These are phyloP conservation scores for Paxillus rubicundulus DNA, from an alignment of 768 basidiomycete genomes.

Conservation along the genomic window DNA sequence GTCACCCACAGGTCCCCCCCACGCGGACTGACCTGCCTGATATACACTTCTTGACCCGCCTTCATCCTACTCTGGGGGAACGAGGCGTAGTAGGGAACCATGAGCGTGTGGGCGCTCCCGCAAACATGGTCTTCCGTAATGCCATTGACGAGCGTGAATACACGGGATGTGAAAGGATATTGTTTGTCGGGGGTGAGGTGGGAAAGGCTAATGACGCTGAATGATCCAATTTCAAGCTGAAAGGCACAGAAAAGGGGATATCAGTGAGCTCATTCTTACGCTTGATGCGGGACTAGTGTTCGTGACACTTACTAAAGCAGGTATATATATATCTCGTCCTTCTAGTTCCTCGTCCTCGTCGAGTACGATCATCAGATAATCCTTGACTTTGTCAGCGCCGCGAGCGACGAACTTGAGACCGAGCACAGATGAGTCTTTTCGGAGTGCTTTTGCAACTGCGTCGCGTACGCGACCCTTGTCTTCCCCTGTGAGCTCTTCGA, in stretches of 20 bases:
- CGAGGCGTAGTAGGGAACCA: constrained; percentile 48
- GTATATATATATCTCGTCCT: constrained; percentile 29
- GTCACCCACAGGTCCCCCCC: constrained; percentile 45
- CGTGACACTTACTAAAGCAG: constrained; percentile 31
- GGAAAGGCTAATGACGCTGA: constrained; percentile 40
- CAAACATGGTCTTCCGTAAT: constrained; percentile 50
- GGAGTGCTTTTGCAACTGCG: constrained; percentile 38
- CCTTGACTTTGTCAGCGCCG: constrained; percentile 34
- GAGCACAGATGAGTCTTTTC: constrained; percentile 25
- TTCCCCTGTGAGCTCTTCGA: constrained; percentile 25
- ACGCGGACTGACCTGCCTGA: constrained; percentile 50
- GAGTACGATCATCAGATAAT: constrained; percentile 43
- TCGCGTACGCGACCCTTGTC: constrained; percentile 32
- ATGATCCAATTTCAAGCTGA: background rate
- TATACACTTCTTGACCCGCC: constrained; percentile 35
- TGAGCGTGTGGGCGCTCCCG: constrained; percentile 50
- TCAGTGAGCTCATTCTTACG: background rate
- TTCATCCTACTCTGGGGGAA: constrained; percentile 11
- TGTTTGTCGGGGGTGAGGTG: constrained; percentile 28
- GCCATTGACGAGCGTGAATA: constrained; percentile 42
- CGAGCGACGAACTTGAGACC: constrained; percentile 35
- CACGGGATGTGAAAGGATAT: constrained; percentile 46
- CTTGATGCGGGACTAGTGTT: background rate
- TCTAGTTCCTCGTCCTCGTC: constrained; percentile 38
- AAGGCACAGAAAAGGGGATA: constrained; percentile 16